A percentile compares a stretch with the other conserved stretches of the same genome.
phyloP scores from a whole-genome alignment of 345 rosid genomes.

The Gossypioides kirkii region DNA sequence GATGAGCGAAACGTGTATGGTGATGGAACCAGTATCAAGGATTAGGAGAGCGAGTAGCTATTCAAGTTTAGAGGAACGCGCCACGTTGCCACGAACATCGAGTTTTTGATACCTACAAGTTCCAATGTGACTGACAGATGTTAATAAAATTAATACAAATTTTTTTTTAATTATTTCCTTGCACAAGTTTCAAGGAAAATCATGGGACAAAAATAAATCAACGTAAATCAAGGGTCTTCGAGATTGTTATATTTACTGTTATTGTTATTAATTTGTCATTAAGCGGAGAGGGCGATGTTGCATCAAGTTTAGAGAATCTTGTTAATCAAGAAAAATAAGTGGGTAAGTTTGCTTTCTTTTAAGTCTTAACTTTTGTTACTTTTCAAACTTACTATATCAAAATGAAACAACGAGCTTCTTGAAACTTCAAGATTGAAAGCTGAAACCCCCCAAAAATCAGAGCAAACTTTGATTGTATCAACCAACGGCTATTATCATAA shows the following conservation, averaged over 20 bases:
- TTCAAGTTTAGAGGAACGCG: neutral
- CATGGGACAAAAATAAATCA: neutral
- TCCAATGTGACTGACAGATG: neutral
- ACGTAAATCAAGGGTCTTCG: neutral
- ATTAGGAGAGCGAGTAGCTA: neutral
- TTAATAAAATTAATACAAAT: neutral
- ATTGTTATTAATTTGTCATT: slow-evolving; percentile 4
- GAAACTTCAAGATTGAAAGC: neutral
- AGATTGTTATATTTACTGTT: slow-evolving; percentile 18
- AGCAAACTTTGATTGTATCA: neutral
- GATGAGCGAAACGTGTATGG: slow-evolving; percentile 7
- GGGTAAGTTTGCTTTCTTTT: no score
- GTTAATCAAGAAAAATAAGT: no score
- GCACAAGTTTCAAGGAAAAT: neutral
- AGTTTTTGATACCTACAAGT: slow-evolving; percentile 1
- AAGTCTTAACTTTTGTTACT: neutral
- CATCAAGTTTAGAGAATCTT: neutral
- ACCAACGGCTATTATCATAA: neutral
- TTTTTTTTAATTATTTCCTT: no score
- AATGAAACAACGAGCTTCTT: neutral
- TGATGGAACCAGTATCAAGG: neutral
- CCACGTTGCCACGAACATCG: neutral
- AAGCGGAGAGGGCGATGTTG: neutral
- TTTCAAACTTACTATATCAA: neutral
- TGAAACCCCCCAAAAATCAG: neutral